phyloP scores from a whole-genome alignment of 1,139 yeast genomes.

The Hyphopichia wangnamkhiaoensis region DNA sequence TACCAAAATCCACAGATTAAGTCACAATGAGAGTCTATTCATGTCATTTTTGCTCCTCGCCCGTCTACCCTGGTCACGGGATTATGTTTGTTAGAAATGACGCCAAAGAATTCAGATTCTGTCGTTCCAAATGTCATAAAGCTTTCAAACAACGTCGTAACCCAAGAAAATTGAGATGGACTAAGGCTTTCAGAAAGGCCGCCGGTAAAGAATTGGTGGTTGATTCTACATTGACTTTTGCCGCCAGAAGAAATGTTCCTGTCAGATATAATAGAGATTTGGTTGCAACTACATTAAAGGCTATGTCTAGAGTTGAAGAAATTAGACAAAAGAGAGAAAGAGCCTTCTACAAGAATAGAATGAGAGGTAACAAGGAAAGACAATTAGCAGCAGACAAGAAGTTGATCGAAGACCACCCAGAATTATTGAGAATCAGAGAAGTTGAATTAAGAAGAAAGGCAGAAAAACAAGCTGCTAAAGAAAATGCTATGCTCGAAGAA shows the following conservation, averaged over 20 bases:
- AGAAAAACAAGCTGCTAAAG: constrained; percentile 67
- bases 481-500: constrained; percentile 49
- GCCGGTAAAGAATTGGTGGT: constrained; percentile 99
- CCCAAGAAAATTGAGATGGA: constrained; percentile 98
- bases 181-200: constrained; percentile 98
- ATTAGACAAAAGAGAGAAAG: constrained; percentile 95
- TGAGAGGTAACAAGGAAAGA: constrained; percentile 94
- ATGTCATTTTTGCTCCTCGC: constrained; percentile 97
- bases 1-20: too few species aligned
- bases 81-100: constrained; percentile 97
- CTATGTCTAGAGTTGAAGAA: constrained; percentile 95
- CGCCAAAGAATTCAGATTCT: constrained; percentile 94
- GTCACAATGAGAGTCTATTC: constrained; percentile 81
- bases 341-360: constrained; percentile 98
- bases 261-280: constrained; percentile 96
- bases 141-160: constrained; percentile 97
- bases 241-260: constrained; percentile 96
- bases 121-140: constrained; percentile 97
- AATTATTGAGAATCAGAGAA: constrained; percentile 85
- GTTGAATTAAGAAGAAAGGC: constrained; percentile 84
- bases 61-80: constrained; percentile 97
- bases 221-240: constrained; percentile 93
- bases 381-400: constrained; percentile 84
- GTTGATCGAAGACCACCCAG: constrained; percentile 86
- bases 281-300: constrained; percentile 89